Evolutionary conservation across 495 filamentous ascomycete species (phyloP), one percentile per base, ranked within the genome.

Genomic region (Clavariopsis aquatica): DNA sequence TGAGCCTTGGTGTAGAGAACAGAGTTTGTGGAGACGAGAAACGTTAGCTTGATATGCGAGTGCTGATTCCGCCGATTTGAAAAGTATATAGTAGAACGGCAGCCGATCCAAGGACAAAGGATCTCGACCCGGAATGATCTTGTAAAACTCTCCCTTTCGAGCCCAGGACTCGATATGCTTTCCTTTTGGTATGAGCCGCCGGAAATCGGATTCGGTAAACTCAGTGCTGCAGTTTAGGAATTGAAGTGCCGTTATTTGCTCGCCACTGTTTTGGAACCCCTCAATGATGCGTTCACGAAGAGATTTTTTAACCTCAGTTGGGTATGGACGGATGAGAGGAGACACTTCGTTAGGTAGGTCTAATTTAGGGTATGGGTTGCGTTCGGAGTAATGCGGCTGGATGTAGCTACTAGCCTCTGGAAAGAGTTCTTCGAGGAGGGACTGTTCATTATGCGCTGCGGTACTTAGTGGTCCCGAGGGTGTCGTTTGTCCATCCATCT

Each of bases 141-240:
- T 66, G 31, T 41, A 23, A 49, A 85, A 77, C 10, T 84, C 84
- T 38, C 79, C 80, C 1, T 73, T 71, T 12, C 74, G 66, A 9
- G 77, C 79, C 87, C 87, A 90, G 36, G 81, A 80, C 52, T 84
- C 81, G 54, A 90, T 82, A 66, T 89, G 85, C 26, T 77, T 71
- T 29, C 86, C 85, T 65, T 79, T 82, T n/a, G 77, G 78, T 9
- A 82, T 77, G 6, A 88, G 66, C 22, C 85, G 82, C 28, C 82
- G 77, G 75, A 90, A 90, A 73, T 90, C 87, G 64, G 79, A 79
- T 74, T 85, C 83, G 6, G 77, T 69, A 43, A 90, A 78, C 12
- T 79, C 78, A 52, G 77, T 80, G 70, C 80, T 82, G 29, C 78
- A 78, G n/a, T 76, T 74, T 31, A 71, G 73, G 46, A 88, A 71